Evolutionary conservation across 352 stramenopile genomes (phyloP).

Genomic region (Aphanomyces invadans): DNA sequence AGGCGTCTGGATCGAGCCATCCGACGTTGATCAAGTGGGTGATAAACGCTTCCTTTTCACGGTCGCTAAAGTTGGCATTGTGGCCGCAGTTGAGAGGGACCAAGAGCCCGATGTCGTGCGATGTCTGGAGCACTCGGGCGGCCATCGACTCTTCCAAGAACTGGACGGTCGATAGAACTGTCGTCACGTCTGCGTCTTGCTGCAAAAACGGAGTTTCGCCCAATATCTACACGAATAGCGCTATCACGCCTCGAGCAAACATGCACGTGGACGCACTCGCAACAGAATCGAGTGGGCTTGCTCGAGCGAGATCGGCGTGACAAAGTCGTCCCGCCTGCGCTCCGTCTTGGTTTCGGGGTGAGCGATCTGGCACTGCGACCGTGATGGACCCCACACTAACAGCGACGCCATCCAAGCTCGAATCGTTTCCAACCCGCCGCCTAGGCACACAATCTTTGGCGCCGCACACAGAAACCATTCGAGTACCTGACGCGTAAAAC

Average conservation of each 20-base stretch:
- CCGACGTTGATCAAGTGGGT: conserved; percentile 10
- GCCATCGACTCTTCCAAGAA: conserved; percentile 60
- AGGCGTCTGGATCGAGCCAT: not conserved
- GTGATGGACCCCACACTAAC: conserved; percentile 46
- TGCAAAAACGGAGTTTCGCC: not conserved
- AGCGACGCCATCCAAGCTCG: conserved; percentile 70
- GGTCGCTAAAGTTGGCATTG: conserved; percentile 76
- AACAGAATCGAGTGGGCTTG: conserved; percentile 49
- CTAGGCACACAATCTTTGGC: conserved; percentile 26
- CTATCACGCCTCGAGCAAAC: not conserved
- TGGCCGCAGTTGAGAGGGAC: conserved; percentile 75
- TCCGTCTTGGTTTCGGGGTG: not conserved
- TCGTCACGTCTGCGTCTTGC: conserved; percentile 61
- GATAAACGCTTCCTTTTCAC: conserved; percentile 59
- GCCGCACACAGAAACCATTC: not conserved
- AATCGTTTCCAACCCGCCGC: conserved; percentile 67
- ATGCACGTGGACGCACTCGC: conserved; percentile 16
- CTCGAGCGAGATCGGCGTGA: conserved; percentile 49
- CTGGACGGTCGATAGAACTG: conserved; percentile 64
- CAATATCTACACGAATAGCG: not conserved
- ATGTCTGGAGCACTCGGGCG: conserved; percentile 36
- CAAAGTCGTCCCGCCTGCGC: conserved; percentile 25
- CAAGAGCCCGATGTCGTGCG: conserved; percentile 40
- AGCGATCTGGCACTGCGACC: conserved; percentile 32
- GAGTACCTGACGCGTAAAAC: conserved; percentile 48